phyloP scores from a whole-genome alignment of 345 rosid species.

The Sisymbrium altissimum region DNA sequence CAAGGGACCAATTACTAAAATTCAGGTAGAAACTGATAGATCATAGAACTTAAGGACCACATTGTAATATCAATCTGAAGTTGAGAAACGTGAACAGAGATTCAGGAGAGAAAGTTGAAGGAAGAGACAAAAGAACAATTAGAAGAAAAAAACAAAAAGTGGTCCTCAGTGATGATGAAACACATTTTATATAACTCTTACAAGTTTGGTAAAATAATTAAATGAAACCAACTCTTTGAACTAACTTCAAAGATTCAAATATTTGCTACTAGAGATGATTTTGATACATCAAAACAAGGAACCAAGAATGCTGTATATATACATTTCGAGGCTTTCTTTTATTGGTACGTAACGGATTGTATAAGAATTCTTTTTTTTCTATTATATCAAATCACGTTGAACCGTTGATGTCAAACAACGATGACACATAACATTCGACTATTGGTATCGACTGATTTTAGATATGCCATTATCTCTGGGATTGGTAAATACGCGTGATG shows the following conservation, averaged over 20 bases:
- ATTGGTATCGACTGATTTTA: no score
- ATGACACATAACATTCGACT: no score
- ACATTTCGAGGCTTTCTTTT: not conserved
- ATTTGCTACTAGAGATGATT: slow-evolving; percentile 1
- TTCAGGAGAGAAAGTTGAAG: slow-evolving; percentile 17
- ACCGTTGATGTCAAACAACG: no score
- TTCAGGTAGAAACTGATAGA: slow-evolving; percentile 13
- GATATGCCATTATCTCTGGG: no score
- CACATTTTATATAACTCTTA: slow-evolving; percentile 2
- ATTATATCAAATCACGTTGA: not conserved
- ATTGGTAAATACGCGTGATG: no score
- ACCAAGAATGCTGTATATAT: slow-evolving; percentile 23
- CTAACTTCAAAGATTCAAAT: not conserved
- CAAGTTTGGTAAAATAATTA: not conserved
- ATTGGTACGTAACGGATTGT: not conserved
- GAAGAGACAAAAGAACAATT: slow-evolving; percentile 14
- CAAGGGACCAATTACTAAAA: not conserved
- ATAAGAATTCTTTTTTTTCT: not conserved
- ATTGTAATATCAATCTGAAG: not conserved
- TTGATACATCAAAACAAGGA: slow-evolving; percentile 12
- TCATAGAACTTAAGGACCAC: slow-evolving; percentile 21
- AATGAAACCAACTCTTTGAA: not conserved
- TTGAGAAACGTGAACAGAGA: slow-evolving; percentile 2
- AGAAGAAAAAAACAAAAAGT: not conserved
- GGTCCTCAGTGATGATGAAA: not conserved